Base-by-base conservation (phyloP, 1,139 yeast genomes). In the Lodderomyces pseudojiufengensis region DNA sequence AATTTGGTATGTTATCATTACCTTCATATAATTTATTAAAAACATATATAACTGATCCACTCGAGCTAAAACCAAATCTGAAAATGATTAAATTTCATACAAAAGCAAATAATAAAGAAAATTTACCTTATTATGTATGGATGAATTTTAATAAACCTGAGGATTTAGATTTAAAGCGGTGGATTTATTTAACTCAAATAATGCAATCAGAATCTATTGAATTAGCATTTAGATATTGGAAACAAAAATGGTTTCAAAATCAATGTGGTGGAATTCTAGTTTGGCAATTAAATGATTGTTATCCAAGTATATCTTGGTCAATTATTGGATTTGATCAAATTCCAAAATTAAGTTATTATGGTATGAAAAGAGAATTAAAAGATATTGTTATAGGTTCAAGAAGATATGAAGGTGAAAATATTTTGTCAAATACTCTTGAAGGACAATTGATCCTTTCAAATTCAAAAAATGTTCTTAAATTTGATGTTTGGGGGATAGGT, bases 271-370 rank as follows among this genome's bases (percentile, higher is more conserved):
- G 76, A 0, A 65, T 68, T 2, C 48, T 70, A 25, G 75, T 72
- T 5, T 72, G 78, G 78, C 78, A 71, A 48, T 50, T 68, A 16
- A 70, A 72, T 40, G 78, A 72, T 46, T 72, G 77, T 46, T 71
- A 75, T 74, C 77, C 77, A 3, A 70, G 59, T 7, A 56, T 73
- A 3, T 59, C 69, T 15, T 72, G 78, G 78, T 57, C 76, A 1
- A 52, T 70, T 22, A 52, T 64, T 24, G 78, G 71, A 46, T 67
- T 53, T 48, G 60, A 54, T 38, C 47, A 49, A 16, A 50, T 60
- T 11, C 73, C 73, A 6, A 72, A 72, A 48, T 50, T 72, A 37
- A 68, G 70, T 0, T 72, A 61, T 46, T 72, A 64, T 44, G 63
- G 74, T 3, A 57, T 72, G 22, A 70, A 65, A 47, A 55, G 78